Evolutionary conservation across 2,329 filamentous ascomycete species (phyloP), one percentile per base, ranked within the genome.

Genomic region (Alternaria burnsii): DNA sequence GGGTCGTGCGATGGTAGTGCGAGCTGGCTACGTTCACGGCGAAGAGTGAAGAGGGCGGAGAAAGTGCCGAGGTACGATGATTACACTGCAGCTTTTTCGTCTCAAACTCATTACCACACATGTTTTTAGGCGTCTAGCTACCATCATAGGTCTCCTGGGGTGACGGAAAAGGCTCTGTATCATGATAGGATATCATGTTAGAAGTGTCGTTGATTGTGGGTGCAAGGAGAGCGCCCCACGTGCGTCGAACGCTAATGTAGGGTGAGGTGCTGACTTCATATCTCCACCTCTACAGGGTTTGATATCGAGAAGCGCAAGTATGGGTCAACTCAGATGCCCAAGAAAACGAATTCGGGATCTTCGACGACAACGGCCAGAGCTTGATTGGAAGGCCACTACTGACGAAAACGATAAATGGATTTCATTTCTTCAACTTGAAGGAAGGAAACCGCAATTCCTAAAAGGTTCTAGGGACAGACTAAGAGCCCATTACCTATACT

Each of bases 11-110:
- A 26, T 36, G 46, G 14, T 10, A 26, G 16, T 20, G 46, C 16
- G 20, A 16, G 50, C 28, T 48, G 18, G 28, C 32, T 9, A 32
- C 18, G 38, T 20, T 4, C 10, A 41, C 6, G 34, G 24, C 22
- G n/a, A 16, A 34, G 26, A 34, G 41, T 11, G 8, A 5, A 12
- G 1, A 41, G 16, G 34, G 55, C 4, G 42, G 51, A 30, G 10
- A 43, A 50, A 30, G 22, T 59, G n/a, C 56, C 56, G 52, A 55
- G 56, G 56, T 41, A 52, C 34, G 46, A 41, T 41, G 26, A 38
- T 16, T 16, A 26, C n/a, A 20, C 16, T 12, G 16, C 26, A 41
- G 34, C 7, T 6, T 20, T 2, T 26, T 1, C 22, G 10, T 38
- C 16, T 52, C 1, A 5, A 41, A 11, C 3, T 20, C 6, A 30